Evolutionary conservation across 2,329 filamentous ascomycete species (phyloP).

Genomic region (Neonectria punicea): DNA sequence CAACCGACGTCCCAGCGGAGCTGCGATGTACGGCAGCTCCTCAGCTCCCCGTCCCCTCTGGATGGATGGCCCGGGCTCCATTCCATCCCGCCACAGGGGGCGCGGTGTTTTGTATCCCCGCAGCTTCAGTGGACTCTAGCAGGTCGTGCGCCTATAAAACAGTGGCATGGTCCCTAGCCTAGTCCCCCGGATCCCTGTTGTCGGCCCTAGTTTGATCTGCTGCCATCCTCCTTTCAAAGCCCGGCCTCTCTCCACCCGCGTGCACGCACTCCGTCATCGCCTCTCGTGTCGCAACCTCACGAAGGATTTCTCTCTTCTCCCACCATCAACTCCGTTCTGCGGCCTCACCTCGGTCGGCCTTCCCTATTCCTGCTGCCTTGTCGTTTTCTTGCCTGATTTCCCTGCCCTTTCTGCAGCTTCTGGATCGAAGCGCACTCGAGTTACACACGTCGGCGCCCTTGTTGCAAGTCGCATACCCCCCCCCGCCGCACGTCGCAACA

Average conservation of each 20-base stretch:
- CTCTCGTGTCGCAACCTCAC: background rate
- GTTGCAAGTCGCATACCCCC: constrained; percentile 20
- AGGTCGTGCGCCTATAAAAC: background rate
- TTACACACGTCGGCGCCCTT: background rate
- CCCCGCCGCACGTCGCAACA: background rate
- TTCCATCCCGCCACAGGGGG: background rate
- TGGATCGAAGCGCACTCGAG: background rate
- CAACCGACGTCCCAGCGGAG: background rate
- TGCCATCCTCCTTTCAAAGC: background rate
- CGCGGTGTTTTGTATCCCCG: background rate
- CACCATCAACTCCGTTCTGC: background rate
- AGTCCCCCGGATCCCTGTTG: background rate
- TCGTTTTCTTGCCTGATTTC: background rate
- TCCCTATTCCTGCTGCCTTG: background rate
- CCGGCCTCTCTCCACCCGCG: too few species aligned
- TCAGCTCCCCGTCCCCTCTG: too few species aligned
- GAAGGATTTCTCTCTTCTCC: background rate
- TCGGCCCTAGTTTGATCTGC: background rate
- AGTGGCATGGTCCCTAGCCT: background rate
- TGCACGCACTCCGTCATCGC: background rate
- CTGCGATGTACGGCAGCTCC: constrained; percentile 5
- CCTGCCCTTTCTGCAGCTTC: background rate
- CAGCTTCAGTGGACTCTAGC: background rate
- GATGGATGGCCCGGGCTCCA: background rate
- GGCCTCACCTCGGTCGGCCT: background rate